Conservation (phyloP, 495 filamentous ascomycete species). For the Neurospora sp. region DNA sequence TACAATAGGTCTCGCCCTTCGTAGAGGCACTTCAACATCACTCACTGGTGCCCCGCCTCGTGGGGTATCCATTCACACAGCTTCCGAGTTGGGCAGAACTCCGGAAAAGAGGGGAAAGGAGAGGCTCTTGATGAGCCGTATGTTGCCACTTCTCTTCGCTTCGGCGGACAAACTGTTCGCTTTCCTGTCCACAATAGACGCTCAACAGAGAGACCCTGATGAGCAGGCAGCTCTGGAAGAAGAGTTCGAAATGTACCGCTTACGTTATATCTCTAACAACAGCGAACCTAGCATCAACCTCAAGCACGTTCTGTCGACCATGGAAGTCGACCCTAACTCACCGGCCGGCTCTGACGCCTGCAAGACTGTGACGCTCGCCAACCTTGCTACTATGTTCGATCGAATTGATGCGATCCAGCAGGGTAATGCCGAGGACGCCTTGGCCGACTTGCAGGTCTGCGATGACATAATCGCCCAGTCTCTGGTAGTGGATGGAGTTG, state of each 20-base stretch:
- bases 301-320: conserved; percentile 3
- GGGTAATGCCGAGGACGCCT: not conserved
- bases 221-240: not conserved
- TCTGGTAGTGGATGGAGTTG: not conserved
- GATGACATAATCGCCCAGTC: conserved; percentile 8
- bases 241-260: conserved; percentile 4
- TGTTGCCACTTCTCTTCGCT: conserved; percentile 3
- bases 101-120: conserved; percentile 1
- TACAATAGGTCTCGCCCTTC: not conserved
- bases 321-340: conserved; percentile 4
- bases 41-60: not conserved
- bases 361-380: conserved; percentile 9
- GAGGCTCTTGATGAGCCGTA: conserved; percentile 5
- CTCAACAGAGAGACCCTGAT: conserved; percentile 1
- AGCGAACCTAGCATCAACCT: conserved; percentile 7
- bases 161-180: conserved; percentile 11
- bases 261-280: conserved; percentile 1
- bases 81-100: not conserved
- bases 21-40: not conserved
- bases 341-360: not conserved
- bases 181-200: conserved; percentile 2
- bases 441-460: conserved; percentile 10
- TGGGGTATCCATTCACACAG: not conserved
- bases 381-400: conserved; percentile 14
- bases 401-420: not conserved